Conservation (phyloP, 129 eudicot species). For the Dittrichia graveolens region DNA sequence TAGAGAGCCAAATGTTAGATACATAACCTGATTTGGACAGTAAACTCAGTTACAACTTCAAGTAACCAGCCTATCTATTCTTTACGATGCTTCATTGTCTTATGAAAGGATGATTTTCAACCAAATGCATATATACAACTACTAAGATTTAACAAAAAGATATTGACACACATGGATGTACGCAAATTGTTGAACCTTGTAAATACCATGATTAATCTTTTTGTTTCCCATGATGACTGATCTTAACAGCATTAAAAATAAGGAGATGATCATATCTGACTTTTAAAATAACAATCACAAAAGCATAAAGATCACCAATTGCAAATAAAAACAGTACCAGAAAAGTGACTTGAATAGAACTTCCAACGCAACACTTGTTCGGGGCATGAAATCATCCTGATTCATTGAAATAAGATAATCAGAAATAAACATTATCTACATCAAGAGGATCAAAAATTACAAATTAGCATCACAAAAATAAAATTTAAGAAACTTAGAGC, state of each 20-base stretch:
- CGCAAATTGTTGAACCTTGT: neutral
- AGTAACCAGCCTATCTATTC: too few relatives aligned
- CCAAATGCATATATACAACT: too few relatives aligned
- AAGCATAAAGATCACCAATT: slow-evolving; percentile 9
- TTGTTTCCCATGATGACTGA: slow-evolving; percentile 1
- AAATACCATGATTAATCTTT: neutral
- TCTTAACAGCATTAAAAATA: slow-evolving; percentile 1
- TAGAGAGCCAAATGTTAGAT: too few relatives aligned
- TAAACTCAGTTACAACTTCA: too few relatives aligned
- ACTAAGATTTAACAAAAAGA: neutral
- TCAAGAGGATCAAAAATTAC: neutral
- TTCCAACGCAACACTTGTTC: slow-evolving; percentile 90
- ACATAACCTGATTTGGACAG: too few relatives aligned
- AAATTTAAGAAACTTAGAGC: slow-evolving; percentile 6
- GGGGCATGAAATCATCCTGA: slow-evolving; percentile 99
- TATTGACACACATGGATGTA: neutral
- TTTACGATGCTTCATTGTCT: too few relatives aligned
- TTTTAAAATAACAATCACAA: neutral
- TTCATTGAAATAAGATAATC: slow-evolving; percentile 22
- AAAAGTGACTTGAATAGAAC: slow-evolving; percentile 75
- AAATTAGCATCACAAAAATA: neutral
- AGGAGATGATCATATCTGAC: neutral
- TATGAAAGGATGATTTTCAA: too few relatives aligned
- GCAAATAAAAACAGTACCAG: slow-evolving; percentile 53
- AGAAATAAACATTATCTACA: neutral